Base-by-base conservation (phyloP, 2,329 filamentous ascomycete species). In the Penicillium sp. region DNA sequence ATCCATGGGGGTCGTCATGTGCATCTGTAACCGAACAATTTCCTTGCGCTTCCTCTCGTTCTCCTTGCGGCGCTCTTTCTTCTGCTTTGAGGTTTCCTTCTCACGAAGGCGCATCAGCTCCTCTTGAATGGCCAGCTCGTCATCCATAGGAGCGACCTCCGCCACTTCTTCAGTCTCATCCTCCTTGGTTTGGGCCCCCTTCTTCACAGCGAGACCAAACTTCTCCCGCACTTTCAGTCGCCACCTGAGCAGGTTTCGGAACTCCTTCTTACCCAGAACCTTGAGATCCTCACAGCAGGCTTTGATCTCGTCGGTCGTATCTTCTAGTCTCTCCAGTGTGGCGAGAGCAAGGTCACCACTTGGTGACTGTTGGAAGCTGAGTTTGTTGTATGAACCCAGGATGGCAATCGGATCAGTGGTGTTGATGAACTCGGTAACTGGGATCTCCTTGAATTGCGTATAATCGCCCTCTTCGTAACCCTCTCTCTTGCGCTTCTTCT, bases 391-490 rank as follows among this genome's bases (percentile, higher is more conserved):
- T 48, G 80, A 81, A 45, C 89, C 93, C 1, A 98, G 78, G 61
- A 98, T 89, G 3, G 87, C 85, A 53, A 98, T 96, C 0, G 93
- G 93, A 64, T 98, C 93, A 0, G 80, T 83, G 0, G 89, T 95
- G 64, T 97, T 86, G 55, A 98, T 90, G 66, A 97, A 98, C 48
- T 96, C 88, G 66, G 84, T 93, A 0, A 90, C 91, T 0, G 88
- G 75, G 2, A 87, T 80, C 64, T 95, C 88, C 67, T 96, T 95
- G 75, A 86, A 95, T 61, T 95, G 88, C 4, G 83, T 91, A 69
- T 85, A 95, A 58, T 98, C 89, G 32, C 88, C 91, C 69, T 98
- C 93, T 58, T 97, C 91, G 58, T 98, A 98, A 77, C 93, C 93
- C 38, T 95, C 91, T 75, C 93, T 79, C 80, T 96, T 97, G 51